phyloP scores from a whole-genome alignment of 2,329 filamentous ascomycete genomes.

The Ampelomyces quisqualis region DNA sequence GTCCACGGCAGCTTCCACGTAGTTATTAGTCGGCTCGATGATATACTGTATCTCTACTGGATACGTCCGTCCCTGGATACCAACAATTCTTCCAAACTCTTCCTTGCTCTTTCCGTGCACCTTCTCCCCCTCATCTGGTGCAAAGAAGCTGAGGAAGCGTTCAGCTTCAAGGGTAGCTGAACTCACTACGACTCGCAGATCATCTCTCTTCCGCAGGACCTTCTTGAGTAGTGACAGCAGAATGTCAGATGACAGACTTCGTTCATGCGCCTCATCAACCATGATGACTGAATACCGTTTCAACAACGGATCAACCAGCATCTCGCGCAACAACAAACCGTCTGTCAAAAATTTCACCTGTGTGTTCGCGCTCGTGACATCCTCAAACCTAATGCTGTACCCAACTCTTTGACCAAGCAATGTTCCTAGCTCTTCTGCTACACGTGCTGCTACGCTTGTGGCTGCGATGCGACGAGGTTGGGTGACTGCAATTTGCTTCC shows the following conservation, averaged over 20 bases:
- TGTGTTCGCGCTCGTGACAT: slow-evolving; percentile 81
- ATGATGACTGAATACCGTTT: slow-evolving; percentile 94
- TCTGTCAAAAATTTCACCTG: slow-evolving; percentile 95
- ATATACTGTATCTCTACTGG: slow-evolving; percentile 86
- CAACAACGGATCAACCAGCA: slow-evolving; percentile 85
- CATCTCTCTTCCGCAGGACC: slow-evolving; percentile 74
- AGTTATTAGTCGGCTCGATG: slow-evolving; percentile 76
- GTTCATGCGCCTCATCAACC: slow-evolving; percentile 95
- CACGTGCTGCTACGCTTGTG: slow-evolving; percentile 50
- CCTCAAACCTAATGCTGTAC: slow-evolving; percentile 90
- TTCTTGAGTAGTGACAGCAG: slow-evolving; percentile 89
- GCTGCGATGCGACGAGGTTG: slow-evolving; percentile 51
- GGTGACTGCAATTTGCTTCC: slow-evolving; percentile 82
- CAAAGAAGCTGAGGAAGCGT: slow-evolving; percentile 79
- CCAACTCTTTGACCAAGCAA: slow-evolving; percentile 82
- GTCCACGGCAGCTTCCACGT: slow-evolving; percentile 77
- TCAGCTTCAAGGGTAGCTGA: slow-evolving; percentile 92
- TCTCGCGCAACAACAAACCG: slow-evolving; percentile 85
- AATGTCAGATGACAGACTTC: slow-evolving; percentile 89
- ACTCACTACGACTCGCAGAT: slow-evolving; percentile 85
- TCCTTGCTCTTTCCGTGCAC: slow-evolving; percentile 44
- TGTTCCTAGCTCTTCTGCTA: slow-evolving; percentile 80
- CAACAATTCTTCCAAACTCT: slow-evolving; percentile 67
- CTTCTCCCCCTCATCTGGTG: slow-evolving; percentile 46
- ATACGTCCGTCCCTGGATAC: slow-evolving; percentile 82